Percentiles rank a stretch among this genome's conserved stretches.
These are phyloP conservation scores for Coemansia sp. DNA, from an alignment of 192 early-diverging fungal species.

Conservation along the genomic window DNA sequence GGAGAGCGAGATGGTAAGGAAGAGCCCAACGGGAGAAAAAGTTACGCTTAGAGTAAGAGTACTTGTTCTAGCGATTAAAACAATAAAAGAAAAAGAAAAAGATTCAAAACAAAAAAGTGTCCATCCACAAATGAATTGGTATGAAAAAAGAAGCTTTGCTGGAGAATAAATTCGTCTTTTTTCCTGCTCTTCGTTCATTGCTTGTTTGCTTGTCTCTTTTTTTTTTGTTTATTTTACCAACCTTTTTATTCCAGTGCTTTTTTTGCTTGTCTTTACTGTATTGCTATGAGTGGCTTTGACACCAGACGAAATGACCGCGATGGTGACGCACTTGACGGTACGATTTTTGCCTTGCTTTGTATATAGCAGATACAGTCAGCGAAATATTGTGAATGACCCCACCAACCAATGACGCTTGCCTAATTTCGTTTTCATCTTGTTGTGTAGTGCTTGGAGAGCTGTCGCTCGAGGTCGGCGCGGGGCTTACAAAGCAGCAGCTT, in stretches of 20 bases:
- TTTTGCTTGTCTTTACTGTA: neutral
- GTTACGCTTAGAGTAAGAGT: neutral
- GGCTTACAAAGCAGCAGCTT: slow-evolving; percentile 46
- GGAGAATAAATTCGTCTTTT: too few relatives aligned
- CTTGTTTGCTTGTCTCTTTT: neutral
- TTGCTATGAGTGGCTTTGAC: slow-evolving; percentile 7
- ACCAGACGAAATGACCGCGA: slow-evolving; percentile 8
- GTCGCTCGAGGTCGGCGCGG: slow-evolving; percentile 38
- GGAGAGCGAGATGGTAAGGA: neutral
- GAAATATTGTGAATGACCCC: neutral
- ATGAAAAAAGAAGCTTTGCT: neutral
- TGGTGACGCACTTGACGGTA: slow-evolving; percentile 15
- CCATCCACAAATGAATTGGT: neutral
- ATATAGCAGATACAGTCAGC: too few relatives aligned
- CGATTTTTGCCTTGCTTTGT: neutral
- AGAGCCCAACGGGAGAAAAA: slow-evolving; percentile 5
- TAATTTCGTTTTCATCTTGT: neutral
- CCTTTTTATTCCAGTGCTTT: neutral
- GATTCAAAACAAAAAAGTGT: neutral
- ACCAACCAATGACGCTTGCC: neutral
- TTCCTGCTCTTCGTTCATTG: too few relatives aligned
- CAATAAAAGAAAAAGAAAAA: neutral
- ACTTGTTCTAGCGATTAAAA: neutral
- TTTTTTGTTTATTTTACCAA: neutral
- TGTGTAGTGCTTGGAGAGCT: slow-evolving; percentile 45